Conservation (phyloP, 306 rosid species). For the Cucurbita maxima region DNA sequence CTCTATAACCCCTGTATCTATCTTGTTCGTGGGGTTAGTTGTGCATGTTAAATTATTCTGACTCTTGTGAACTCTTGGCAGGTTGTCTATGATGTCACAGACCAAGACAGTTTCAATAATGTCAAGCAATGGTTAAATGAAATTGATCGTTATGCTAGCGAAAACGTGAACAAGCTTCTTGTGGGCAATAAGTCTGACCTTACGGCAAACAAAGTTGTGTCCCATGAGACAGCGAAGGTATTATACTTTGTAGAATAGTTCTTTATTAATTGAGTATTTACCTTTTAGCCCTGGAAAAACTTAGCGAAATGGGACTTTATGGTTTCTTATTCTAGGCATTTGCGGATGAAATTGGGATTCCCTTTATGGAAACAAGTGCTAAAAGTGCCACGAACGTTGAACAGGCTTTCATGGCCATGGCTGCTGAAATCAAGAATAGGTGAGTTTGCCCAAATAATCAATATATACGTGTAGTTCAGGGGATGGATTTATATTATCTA, state of each 20-base stretch:
- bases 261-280: background rate
- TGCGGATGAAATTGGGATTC: conserved; percentile 74
- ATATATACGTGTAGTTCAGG: background rate
- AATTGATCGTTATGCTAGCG: conserved; percentile 76
- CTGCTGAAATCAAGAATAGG: conserved; percentile 68
- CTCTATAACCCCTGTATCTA: background rate
- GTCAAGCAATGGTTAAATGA: conserved; percentile 74
- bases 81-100: conserved; percentile 79
- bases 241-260: background rate
- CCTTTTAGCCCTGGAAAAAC: conserved; percentile 1
- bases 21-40: background rate
- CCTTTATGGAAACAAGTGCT: conserved; percentile 80
- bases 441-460: background rate
- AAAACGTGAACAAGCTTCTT: conserved; percentile 65
- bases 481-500: background rate
- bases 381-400: conserved; percentile 56
- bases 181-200: conserved; percentile 65
- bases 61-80: conserved; percentile 11
- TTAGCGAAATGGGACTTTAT: conserved; percentile 3
- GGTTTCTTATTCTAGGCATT: conserved; percentile 35
- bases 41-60: conserved; percentile 9
- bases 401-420: conserved; percentile 84
- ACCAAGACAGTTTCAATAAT: conserved; percentile 71
- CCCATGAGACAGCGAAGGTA: conserved; percentile 60
- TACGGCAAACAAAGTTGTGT: conserved; percentile 57